Conservation (phyloP, 2,329 filamentous ascomycete genomes). For the Pseudopithomyces maydicus region DNA sequence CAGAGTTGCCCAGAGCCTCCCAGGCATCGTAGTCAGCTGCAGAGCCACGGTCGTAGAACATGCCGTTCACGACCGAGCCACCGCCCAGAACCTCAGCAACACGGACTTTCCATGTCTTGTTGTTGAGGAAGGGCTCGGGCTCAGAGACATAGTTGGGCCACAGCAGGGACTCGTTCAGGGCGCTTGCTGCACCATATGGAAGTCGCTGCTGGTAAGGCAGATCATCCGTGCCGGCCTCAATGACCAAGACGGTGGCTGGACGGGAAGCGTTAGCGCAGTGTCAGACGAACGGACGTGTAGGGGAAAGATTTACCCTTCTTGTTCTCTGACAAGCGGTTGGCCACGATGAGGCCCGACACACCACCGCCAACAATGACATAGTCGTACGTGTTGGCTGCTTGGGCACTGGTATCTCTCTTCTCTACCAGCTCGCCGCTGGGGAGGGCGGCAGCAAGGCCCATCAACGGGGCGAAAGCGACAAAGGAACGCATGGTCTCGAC, state of each 20-base stretch:
- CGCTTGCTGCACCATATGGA: slow-evolving; percentile 14
- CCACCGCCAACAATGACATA: slow-evolving; percentile 41
- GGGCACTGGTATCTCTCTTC: background rate
- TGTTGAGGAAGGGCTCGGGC: slow-evolving; percentile 25
- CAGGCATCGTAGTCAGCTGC: slow-evolving; percentile 57
- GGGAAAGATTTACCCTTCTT: slow-evolving; percentile 12
- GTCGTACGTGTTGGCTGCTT: slow-evolving; percentile 22
- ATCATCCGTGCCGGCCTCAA: slow-evolving; percentile 33
- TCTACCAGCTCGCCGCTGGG: slow-evolving; percentile 7
- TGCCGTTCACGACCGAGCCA: slow-evolving; percentile 41
- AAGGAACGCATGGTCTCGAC: slow-evolving; percentile 25
- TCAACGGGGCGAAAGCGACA: slow-evolving; percentile 18
- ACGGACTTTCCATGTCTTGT: slow-evolving; percentile 23
- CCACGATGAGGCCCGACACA: slow-evolving; percentile 35
- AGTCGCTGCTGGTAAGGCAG: slow-evolving; percentile 26
- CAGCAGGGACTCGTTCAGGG: slow-evolving; percentile 17
- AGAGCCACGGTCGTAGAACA: slow-evolving; percentile 44
- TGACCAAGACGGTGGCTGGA: slow-evolving; percentile 31
- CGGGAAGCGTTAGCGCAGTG: background rate
- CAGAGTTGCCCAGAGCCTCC: slow-evolving; percentile 63
- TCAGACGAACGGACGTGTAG: slow-evolving; percentile 14
- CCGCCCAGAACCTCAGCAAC: slow-evolving; percentile 38
- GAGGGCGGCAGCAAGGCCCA: slow-evolving; percentile 19
- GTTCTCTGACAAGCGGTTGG: slow-evolving; percentile 37
- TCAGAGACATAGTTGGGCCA: slow-evolving; percentile 16